Evolutionary conservation across 805 yeast species (phyloP).

Genomic region (Lipomyces orientalis): DNA sequence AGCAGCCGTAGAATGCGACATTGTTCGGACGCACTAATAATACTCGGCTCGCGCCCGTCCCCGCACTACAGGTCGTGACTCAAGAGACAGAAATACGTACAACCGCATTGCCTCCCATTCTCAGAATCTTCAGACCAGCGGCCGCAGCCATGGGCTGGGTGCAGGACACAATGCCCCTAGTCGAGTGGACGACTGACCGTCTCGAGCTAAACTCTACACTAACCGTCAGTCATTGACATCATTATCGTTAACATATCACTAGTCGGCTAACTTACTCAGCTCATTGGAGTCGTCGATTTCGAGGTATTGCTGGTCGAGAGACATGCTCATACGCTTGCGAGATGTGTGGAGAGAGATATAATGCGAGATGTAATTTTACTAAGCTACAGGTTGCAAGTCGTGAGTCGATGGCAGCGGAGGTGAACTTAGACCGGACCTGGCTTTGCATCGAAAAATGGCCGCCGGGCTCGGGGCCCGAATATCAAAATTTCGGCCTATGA

Average conservation of each 20-base stretch:
- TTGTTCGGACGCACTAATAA: background rate
- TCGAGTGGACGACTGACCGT: conserved; percentile 75
- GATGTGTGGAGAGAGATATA: background rate
- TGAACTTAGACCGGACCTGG: too few species aligned
- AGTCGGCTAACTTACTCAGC: conserved; percentile 15
- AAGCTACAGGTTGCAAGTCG: too few species aligned
- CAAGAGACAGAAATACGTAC: conserved; percentile 18
- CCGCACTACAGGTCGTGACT: background rate
- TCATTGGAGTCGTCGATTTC: conserved; percentile 35
- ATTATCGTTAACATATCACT: background rate
- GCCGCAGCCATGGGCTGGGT: conserved; percentile 79
- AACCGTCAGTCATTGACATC: conserved; percentile 3
- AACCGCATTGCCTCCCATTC: conserved; percentile 69
- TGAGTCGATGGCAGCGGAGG: too few species aligned
- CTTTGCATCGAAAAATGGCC: background rate
- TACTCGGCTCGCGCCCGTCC: background rate
- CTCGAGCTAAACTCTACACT: conserved; percentile 55
- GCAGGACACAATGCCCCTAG: conserved; percentile 74
- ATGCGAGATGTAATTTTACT: background rate
- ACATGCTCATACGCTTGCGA: conserved; percentile 23
- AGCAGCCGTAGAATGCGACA: background rate
- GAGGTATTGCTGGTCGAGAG: conserved; percentile 36
- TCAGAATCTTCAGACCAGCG: conserved; percentile 70
- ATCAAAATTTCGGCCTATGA: background rate
- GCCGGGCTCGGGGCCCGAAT: background rate